Conservation (phyloP, 2,329 filamentous ascomycete species). For the Paraphoma chrysanthemicola region DNA sequence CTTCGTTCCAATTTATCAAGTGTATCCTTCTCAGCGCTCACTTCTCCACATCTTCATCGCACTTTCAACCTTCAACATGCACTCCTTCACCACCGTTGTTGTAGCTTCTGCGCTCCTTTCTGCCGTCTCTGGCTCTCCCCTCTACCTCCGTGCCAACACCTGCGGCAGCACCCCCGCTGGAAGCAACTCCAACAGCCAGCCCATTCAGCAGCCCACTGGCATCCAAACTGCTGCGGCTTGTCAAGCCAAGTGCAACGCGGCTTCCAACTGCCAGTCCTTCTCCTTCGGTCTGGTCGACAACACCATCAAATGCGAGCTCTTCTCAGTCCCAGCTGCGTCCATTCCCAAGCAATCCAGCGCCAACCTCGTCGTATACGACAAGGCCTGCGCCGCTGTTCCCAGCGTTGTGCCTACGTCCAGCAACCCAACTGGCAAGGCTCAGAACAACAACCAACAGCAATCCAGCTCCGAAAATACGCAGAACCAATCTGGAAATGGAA, state of each 20-base stretch:
- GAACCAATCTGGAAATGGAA: conserved; percentile 1
- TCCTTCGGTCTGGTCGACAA: conserved; percentile 22
- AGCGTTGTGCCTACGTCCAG: conserved; percentile 13
- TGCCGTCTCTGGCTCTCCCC: conserved; percentile 15
- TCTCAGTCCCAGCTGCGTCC: conserved; percentile 8
- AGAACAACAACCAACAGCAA: neutral
- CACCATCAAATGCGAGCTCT: conserved; percentile 21
- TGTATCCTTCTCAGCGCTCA: conserved; percentile 1
- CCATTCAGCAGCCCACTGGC: conserved; percentile 10
- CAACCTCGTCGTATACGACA: conserved; percentile 21
- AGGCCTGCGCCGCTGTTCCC: conserved; percentile 17
- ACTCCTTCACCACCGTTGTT: conserved; percentile 16
- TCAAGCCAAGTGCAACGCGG: conserved; percentile 14
- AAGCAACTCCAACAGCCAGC: conserved; percentile 12
- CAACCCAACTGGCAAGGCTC: conserved; percentile 18
- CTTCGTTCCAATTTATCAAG: neutral
- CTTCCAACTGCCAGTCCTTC: conserved; percentile 17
- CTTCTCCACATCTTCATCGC: conserved; percentile 3
- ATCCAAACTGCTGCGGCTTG: conserved; percentile 14
- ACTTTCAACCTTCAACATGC: conserved; percentile 11
- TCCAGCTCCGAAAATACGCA: neutral
- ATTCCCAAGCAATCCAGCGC: conserved; percentile 13
- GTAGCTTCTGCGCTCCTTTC: conserved; percentile 10
- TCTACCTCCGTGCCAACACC: conserved; percentile 9
- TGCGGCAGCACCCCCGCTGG: conserved; percentile 15